Evolutionary conservation across 2,329 filamentous ascomycete species (phyloP), one percentile per base, ranked within the genome.

Genomic region (Sarocladiaceae sp.): DNA sequence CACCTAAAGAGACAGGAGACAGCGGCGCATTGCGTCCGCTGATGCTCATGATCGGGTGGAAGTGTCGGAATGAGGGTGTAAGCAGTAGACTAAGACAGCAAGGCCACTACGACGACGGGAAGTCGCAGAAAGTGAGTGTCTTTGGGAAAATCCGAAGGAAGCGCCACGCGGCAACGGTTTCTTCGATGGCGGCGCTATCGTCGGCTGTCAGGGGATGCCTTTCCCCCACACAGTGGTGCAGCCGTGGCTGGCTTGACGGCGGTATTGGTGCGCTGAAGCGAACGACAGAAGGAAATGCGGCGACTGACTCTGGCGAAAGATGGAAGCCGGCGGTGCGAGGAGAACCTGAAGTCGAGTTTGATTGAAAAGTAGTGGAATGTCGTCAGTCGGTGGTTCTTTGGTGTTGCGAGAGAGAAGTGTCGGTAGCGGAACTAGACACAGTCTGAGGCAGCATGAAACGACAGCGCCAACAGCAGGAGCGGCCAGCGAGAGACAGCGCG

Each of bases 1-100:
- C 87, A 63, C 84, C 83, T 74, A 86, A 70, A 68, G 87, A 93
- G 63, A 88, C 77, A 60, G 88, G 87, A 60, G 88, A 90, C 63
- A 90, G 74, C 61, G 83, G 83, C 68, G 80, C 82, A 77, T 85
- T 82, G 68, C 78, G 78, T 62, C 73, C 76, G 50, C 53, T 54
- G 57, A 58, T 58, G 61, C 60, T 86, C 83, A 87, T 86, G 69
- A 64, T 77, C 53, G 50, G 53, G 55, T 45, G 46, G 47, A 48
- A 44, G 47, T 51, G 49, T 49, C 48, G 46, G 46, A 50, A 47
- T 53, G 47, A 45, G 45, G 48, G 37, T 40, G 49, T 5, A 33
- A n/a, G 40, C 40, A 18, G 29, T 15, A 13, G 19, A 43, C 26
- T 43, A 43, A 43, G 40, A 43, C 40, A 43, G 26, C 40, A 33